Evolutionary conservation across 129 eudicot genomes (phyloP).

Genomic region (Rutidosis leptorrhynchoides): DNA sequence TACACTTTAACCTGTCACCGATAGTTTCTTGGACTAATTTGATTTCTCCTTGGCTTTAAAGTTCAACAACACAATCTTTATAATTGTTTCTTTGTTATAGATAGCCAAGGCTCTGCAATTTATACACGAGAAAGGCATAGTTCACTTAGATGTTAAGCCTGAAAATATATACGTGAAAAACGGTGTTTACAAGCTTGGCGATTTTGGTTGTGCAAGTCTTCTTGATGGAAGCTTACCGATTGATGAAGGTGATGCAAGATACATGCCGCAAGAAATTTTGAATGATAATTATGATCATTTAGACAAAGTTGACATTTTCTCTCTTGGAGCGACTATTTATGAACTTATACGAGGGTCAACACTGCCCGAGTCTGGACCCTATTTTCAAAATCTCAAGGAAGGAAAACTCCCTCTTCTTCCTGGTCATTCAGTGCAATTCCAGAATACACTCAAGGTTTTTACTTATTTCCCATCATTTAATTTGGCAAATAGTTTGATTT

Average conservation of each 20-base stretch:
- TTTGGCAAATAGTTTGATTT: background rate
- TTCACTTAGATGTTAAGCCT: slow-evolving; percentile 87
- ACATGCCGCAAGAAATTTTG: slow-evolving; percentile 93
- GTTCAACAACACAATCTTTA: background rate
- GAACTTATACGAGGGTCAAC: slow-evolving; percentile 73
- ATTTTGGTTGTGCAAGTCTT: slow-evolving; percentile 92
- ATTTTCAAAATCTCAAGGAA: slow-evolving; percentile 56
- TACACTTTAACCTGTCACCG: background rate
- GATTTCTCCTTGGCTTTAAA: background rate
- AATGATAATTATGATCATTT: slow-evolving; percentile 81
- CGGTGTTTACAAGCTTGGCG: slow-evolving; percentile 85
- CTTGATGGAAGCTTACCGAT: slow-evolving; percentile 70
- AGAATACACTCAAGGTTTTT: slow-evolving; percentile 71
- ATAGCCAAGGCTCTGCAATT: slow-evolving; percentile 75
- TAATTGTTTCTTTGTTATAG: slow-evolving; percentile 37
- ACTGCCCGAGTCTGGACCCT: slow-evolving; percentile 68
- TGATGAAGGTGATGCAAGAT: slow-evolving; percentile 97
- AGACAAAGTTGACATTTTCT: slow-evolving; percentile 86
- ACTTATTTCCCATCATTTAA: background rate
- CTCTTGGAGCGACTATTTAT: slow-evolving; percentile 77
- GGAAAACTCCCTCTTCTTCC: slow-evolving; percentile 92
- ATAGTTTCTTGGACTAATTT: background rate
- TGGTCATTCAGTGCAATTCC: slow-evolving; percentile 69
- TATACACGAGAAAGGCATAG: slow-evolving; percentile 73
- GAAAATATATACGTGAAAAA: slow-evolving; percentile 82